These are phyloP conservation scores for Anethum foeniculum DNA, from an alignment of 140 eudicot genomes.

Conservation along the genomic window DNA sequence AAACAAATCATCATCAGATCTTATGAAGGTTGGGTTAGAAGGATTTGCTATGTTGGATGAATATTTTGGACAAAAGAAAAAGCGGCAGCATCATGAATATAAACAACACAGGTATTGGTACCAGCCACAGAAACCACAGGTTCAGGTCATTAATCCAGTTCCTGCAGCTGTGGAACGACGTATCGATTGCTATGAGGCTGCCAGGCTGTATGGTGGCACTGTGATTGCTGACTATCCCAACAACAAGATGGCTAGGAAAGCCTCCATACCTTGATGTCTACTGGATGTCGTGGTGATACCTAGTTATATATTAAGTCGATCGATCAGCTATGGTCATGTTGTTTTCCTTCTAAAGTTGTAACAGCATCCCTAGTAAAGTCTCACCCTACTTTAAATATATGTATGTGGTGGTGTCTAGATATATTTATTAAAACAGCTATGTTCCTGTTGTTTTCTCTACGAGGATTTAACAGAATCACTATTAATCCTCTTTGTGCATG, in stretches of 20 bases:
- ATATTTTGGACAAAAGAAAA: constrained; percentile 2
- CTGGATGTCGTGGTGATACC: not conserved
- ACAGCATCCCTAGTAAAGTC: not conserved
- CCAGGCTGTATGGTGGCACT: constrained; percentile 8
- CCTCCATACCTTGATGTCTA: not conserved
- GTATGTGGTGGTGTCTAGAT: not conserved
- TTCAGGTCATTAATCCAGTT: not conserved
- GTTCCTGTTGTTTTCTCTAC: not conserved
- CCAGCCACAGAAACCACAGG: constrained; percentile 19
- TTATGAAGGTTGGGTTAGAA: constrained; percentile 22
- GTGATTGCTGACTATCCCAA: constrained; percentile 3
- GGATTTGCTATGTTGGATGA: constrained; percentile 26
- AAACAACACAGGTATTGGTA: constrained; percentile 1
- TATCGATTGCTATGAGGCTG: constrained; percentile 9
- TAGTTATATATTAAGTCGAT: not conserved
- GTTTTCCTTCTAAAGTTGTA: not conserved
- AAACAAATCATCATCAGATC: constrained; percentile 1
- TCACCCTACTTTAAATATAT: not conserved
- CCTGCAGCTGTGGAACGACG: not conserved
- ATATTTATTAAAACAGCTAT: not conserved
- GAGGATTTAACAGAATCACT: not conserved
- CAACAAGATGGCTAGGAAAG: not conserved
- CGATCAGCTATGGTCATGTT: not conserved
- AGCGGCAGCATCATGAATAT: not conserved
- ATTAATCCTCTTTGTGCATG: not conserved